Base-by-base conservation (phyloP, 305 asterid species). In the Nicotiana rustica region DNA sequence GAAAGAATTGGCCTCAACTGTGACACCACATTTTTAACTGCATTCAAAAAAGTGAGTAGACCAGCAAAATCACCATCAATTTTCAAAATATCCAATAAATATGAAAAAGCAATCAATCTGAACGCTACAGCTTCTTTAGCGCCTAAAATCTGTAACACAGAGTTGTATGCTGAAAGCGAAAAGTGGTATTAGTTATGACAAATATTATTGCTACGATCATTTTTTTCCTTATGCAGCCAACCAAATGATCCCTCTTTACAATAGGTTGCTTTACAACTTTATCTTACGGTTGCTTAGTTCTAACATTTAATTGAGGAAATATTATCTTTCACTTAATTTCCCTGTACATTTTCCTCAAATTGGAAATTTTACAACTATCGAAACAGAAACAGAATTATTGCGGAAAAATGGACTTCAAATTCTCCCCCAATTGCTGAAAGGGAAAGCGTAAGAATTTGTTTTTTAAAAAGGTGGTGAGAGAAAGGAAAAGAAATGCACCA, bases 11-110 rank as follows among this genome's bases (percentile, higher is more conserved):
- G 94, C 78, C 76, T 85, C 83, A 94, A 84, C 83, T 96, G 89
- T 87, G 88, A 82, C 79, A 93, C 87, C 86, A 86, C 99, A 38
- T 84, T 90, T 86, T 91, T 94, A 82, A 94, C 98, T 96, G 85
- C 89, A 89, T 73, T 82, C 13, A 82, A 35, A 68, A 19, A 38
- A 52, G 57, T 61, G 81, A 65, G 70, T 66, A 49, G 59, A 75
- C 29, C 65, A 78, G 65, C 25, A 25, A 62, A 75, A 52, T 75
- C 10, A 75, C 47, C 80, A 75, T 47, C 25, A 52, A 75, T 75
- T 52, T 25, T 14, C 65, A 15, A 29, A 52, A 59, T 41, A 52
- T 52, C 25, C 29, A 75, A 75, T 25, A 19, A 44, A 73, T 47
- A 25, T 73, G 41, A 14, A 73, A 73, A 71, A 6, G 21, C 44